Conservation (phyloP, 306 rosid species). For the Trifolium pratense region DNA sequence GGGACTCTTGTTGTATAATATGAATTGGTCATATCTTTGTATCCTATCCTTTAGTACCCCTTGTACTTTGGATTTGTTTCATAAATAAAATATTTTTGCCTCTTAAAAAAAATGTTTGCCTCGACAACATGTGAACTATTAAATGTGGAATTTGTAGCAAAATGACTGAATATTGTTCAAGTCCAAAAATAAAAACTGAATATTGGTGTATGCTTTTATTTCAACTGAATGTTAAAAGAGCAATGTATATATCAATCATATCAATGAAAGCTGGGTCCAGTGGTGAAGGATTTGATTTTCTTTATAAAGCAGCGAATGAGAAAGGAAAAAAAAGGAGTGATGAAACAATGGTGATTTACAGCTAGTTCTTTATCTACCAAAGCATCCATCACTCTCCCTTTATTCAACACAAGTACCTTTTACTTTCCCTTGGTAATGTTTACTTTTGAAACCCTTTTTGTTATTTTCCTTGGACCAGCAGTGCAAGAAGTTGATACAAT, state of each 20-base stretch:
- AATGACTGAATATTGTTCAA: no score
- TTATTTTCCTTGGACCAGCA: conserved; percentile 8
- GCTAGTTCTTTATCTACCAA: background rate
- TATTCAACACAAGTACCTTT: background rate
- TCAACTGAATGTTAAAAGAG: no score
- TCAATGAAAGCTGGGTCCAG: background rate
- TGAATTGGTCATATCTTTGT: no score
- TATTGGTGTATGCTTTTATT: no score
- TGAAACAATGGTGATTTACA: conserved; percentile 13
- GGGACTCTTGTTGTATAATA: no score
- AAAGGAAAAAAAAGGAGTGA: background rate
- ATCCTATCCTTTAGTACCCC: no score
- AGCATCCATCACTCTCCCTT: conserved; percentile 4
- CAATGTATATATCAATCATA: background rate
- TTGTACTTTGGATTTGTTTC: no score
- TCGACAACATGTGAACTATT: no score
- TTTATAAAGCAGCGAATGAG: background rate
- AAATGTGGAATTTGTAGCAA: no score
- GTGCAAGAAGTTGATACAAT: background rate
- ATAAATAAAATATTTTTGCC: no score
- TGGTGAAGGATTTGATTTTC: conserved; percentile 1
- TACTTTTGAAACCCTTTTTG: conserved; percentile 5
- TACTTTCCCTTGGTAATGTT: conserved; percentile 15
- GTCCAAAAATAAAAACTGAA: no score
- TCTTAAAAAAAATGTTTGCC: no score